A percentile compares a stretch with the other conserved stretches of the same genome.
phyloP scores from a whole-genome alignment of 306 rosid genomes.

The Elaeagnus macrophylla region DNA sequence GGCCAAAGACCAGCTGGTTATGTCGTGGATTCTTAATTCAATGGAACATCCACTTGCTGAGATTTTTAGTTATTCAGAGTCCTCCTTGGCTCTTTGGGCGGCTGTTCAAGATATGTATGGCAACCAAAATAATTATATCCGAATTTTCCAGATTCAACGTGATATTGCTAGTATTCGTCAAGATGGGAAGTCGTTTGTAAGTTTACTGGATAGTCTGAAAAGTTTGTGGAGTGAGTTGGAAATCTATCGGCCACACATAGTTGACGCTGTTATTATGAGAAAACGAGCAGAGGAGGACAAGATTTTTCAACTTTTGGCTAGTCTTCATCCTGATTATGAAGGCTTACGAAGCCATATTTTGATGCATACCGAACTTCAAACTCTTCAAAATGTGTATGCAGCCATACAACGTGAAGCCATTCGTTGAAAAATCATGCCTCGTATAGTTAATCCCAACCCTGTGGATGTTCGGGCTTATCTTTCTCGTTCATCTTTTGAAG shows the following conservation, averaged over 20 bases:
- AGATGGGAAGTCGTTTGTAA: neutral
- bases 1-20: no score
- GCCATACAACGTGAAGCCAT: constrained; percentile 5
- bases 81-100: no score
- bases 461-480: neutral
- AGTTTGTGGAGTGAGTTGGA: neutral
- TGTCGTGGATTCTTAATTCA: no score
- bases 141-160: neutral
- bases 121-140: neutral
- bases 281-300: constrained; percentile 1
- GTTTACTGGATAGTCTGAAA: neutral
- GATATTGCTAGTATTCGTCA: neutral
- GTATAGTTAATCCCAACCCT: no score
- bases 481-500: neutral
- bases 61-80: no score
- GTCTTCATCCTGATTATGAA: neutral
- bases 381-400: neutral
- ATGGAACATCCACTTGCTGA: no score
- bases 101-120: constrained; percentile 5
- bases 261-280: neutral
- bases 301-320: neutral
- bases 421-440: constrained; percentile 1
- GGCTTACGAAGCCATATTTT: constrained; percentile 2
- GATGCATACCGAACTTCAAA: neutral
- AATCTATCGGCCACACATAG: neutral